Evolutionary conservation across 495 filamentous ascomycete species (phyloP).

Genomic region (Aspergillus kassunensis): DNA sequence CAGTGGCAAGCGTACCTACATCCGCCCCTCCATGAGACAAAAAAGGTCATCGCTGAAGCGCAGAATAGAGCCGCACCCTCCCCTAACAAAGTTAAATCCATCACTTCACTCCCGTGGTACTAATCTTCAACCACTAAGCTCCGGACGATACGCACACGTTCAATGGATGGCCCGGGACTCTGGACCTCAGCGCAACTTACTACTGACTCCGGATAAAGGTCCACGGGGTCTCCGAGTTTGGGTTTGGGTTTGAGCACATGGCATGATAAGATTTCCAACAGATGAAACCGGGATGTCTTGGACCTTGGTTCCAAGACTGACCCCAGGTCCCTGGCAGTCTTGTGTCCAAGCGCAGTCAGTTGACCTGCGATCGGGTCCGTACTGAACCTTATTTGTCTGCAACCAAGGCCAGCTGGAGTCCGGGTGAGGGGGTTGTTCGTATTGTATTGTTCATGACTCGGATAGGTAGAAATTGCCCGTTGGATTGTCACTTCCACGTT

Average conservation of each 20-base stretch:
- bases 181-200: not conserved
- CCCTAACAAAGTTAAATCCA: not conserved
- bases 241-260: slow-evolving; percentile 11
- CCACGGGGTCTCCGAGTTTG: too few relatives aligned
- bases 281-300: slow-evolving; percentile 1
- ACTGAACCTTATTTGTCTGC: slow-evolving; percentile 8
- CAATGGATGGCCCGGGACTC: not conserved
- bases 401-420: not conserved
- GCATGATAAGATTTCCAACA: slow-evolving; percentile 6
- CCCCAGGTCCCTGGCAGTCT: too few relatives aligned
- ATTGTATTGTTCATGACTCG: not conserved
- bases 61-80: slow-evolving; percentile 6
- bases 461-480: too few relatives aligned
- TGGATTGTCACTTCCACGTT: too few relatives aligned
- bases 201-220: not conserved
- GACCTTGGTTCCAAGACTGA: too few relatives aligned
- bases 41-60: not conserved
- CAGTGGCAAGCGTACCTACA: not conserved
- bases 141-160: slow-evolving; percentile 2
- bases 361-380: slow-evolving; percentile 22
- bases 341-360: slow-evolving; percentile 13
- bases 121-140: slow-evolving; percentile 1
- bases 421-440: not conserved
- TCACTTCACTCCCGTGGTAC: not conserved
- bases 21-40: slow-evolving; percentile 6